Base-by-base conservation (phyloP, 1,284 basidiomycete species). In the Schizophyllum amplum region DNA sequence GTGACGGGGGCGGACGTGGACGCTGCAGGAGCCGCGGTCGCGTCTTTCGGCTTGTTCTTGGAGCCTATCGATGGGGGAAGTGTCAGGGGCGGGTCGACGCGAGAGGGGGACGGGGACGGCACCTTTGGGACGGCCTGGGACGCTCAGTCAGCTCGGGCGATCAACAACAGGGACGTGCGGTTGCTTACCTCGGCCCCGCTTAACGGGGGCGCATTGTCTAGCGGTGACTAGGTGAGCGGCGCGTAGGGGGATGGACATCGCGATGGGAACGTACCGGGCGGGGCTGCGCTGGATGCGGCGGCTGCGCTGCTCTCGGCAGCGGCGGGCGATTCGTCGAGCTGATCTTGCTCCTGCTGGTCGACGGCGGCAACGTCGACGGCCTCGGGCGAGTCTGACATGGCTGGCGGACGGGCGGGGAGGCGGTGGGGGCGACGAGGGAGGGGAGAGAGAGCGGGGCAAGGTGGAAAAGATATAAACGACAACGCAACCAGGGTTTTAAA, bases 41-140 rank as follows among this genome's bases (percentile, higher is more conserved):
- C 63, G 13, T 76, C 67, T 57, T 75, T 68, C 68, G 85, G 87
- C 80, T 90, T 90, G 72, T 91, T 91, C 74, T 86, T 90, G 71
- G 84, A 87, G 66, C 88, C 88, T 70, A 85, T 89, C 60, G 88
- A 89, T 42, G 33, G 33, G 33, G 33, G 33, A 42, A 17, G 33
- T 42, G 33, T 42, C 13, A 42, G 33, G 33, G 7, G 33, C 33
- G 33, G 7, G 33, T 9, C 33, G 33, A 42, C 33, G 33, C 33
- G 33, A 17, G 4, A 13, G 3, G 11, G 33, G 33, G 7, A 17
- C 17, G 17, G 11, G 33, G 33, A 42, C 33, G 33, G 33, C 33
- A 42, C 33, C 33, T 42, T 42, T 42, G 33, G 33, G 33, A 42
- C 33, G 33, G 33, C 33, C 33, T 42, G 17, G 33, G n/a, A 13